These are phyloP conservation scores for Daedaleopsis nitida DNA, from an alignment of 768 basidiomycete species.

Conservation along the genomic window DNA sequence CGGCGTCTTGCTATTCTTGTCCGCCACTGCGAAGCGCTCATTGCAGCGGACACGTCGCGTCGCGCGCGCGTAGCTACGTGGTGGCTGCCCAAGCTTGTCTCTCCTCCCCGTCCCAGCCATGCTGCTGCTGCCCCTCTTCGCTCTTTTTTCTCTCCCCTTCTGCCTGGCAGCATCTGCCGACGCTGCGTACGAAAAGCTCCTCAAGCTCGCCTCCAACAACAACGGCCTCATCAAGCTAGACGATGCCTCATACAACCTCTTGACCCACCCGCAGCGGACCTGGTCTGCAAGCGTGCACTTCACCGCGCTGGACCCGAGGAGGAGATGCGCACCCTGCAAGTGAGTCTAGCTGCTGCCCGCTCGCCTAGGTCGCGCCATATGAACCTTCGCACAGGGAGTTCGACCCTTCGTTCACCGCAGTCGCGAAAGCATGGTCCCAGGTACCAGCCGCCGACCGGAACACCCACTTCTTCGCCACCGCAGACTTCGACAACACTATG, in stretches of 20 bases:
- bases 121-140: constrained; percentile 33
- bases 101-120: constrained; percentile 20
- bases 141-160: constrained; percentile 35
- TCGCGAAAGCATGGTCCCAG: constrained; percentile 82
- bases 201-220: constrained; percentile 65
- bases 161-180: constrained; percentile 32
- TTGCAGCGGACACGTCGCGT: constrained; percentile 20
- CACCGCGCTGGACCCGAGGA: constrained; percentile 80
- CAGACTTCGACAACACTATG: constrained; percentile 84
- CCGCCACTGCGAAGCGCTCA: constrained; percentile 6
- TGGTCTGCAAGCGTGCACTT: constrained; percentile 90
- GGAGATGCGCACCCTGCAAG: constrained; percentile 94
- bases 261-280: constrained; percentile 73
- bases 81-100: background rate
- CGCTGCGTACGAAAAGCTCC: constrained; percentile 55
- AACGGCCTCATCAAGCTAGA: constrained; percentile 86
- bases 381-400: constrained; percentile 65
- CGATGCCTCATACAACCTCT: constrained; percentile 70
- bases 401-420: constrained; percentile 77
- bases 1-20: too few species aligned
- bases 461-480: constrained; percentile 87
- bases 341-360: constrained; percentile 37
- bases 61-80: constrained; percentile 13
- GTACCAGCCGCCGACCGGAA: constrained; percentile 62
- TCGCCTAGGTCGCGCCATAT: background rate